Base-by-base conservation (phyloP, 345 rosid genomes). In the Lenwebbia sp. region DNA sequence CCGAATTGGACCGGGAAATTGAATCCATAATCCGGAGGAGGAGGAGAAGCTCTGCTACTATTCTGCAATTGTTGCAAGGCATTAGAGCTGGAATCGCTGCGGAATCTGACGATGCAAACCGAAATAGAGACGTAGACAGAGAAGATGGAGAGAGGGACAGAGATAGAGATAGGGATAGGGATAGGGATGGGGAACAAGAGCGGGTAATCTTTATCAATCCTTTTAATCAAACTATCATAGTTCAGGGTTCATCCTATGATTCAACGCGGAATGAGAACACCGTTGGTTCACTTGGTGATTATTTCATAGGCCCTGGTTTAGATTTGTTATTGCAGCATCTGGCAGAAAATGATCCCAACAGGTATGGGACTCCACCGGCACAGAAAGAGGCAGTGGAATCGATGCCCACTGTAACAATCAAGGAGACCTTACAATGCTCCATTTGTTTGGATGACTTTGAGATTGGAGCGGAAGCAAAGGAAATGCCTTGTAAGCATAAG, bases 401-500 rank as follows among this genome's bases (percentile, higher is more conserved):
- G 1, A 82, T 96, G 94, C 93, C 91, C 0, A 86, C 83, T 22
- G 96, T 93, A 83, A 88, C 62, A 75, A 82, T 94, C 30, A 58
- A 90, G 84, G 97, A 94, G 91, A 84, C 83, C 76, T 60, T 91
- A 88, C 98, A 95, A 82, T 96, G 98, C 86, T 88, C 92, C 1
- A 98, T 96, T 81, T 96, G 99, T 90, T 91, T 96, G 91, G 98
- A 96, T 90, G 97, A 95, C 85, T 90, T 95, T 84, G 95, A 92
- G 89, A 85, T 92, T 84, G 97, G 97, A 4, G 81, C 56, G 2
- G 93, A 92, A 82, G 96, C 94, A 13, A 95, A 89, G 86, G 96
- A 96, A 90, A 96, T 95, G 98, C 98, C 98, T 3, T 96, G 99
- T 89, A 91, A 92, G 90, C 99, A 96, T 86, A 94, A 90, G 93